Percentiles rank a stretch among this genome's conserved stretches.
phyloP scores from a whole-genome alignment of 2,329 filamentous ascomycete species.

The Diaporthe eres region DNA sequence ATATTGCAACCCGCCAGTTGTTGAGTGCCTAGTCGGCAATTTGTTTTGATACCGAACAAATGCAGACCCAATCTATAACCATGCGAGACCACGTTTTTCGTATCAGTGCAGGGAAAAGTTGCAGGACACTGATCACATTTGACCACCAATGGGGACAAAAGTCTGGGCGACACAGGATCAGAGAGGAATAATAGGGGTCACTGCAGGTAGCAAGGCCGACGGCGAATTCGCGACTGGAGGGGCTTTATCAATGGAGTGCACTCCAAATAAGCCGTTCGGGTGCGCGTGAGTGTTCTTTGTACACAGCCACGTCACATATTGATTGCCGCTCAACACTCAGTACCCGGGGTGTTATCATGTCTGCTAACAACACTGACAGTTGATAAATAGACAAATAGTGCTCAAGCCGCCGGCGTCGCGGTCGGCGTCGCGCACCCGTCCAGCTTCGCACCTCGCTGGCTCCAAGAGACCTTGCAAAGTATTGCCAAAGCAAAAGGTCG shows the following conservation, averaged over 20 bases:
- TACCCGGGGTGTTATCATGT: not conserved
- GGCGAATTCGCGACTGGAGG: not conserved
- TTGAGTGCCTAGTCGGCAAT: not conserved
- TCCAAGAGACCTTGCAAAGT: not conserved
- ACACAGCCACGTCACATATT: slow-evolving; percentile 8
- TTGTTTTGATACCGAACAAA: not conserved
- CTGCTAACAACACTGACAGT: not conserved
- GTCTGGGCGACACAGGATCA: not conserved
- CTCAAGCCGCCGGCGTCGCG: slow-evolving; percentile 7
- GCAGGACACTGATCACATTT: not conserved
- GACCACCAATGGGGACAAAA: not conserved
- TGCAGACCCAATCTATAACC: not conserved
- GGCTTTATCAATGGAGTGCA: not conserved
- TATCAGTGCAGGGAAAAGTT: not conserved
- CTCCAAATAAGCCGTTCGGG: not conserved
- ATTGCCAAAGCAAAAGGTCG: not conserved
- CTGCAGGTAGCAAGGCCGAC: not conserved
- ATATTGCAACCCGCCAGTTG: not conserved
- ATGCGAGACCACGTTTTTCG: not conserved
- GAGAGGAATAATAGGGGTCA: not conserved
- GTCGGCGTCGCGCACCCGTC: not conserved
- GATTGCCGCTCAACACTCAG: not conserved
- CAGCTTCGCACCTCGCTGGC: not conserved
- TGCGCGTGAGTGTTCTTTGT: not conserved
- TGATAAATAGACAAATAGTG: not conserved